phyloP scores from a whole-genome alignment of 2,329 filamentous ascomycete genomes.

The Ambrosiella beaveri region DNA sequence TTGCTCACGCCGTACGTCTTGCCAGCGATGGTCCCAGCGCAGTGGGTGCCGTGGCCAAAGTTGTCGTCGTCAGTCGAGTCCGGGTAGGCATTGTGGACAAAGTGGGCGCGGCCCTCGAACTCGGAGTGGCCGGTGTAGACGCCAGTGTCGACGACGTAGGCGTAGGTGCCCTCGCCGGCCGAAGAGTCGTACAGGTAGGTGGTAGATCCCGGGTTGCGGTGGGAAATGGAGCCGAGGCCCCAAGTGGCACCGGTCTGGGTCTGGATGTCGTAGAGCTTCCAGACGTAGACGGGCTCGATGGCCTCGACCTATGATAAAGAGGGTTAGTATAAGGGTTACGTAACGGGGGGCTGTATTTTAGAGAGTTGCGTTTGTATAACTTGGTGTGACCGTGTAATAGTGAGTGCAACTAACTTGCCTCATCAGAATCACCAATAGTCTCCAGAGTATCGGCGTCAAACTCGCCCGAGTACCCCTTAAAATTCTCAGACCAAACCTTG shows the following conservation, averaged over 20 bases:
- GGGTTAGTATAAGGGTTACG: neutral
- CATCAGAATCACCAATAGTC: slow-evolving; percentile 22
- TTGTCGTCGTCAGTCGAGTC: slow-evolving; percentile 80
- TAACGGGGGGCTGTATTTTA: neutral
- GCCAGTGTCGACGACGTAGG: slow-evolving; percentile 40
- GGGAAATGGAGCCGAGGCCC: slow-evolving; percentile 30
- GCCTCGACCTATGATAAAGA: slow-evolving; percentile 13
- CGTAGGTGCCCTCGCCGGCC: slow-evolving; percentile 26
- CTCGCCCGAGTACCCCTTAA: slow-evolving; percentile 25
- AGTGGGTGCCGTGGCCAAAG: slow-evolving; percentile 97
- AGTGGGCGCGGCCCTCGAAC: slow-evolving; percentile 55
- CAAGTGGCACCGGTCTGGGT: slow-evolving; percentile 24
- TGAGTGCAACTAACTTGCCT: slow-evolving; percentile 19
- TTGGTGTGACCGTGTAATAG: neutral
- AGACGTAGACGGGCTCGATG: slow-evolving; percentile 17
- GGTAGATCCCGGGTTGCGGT: slow-evolving; percentile 19
- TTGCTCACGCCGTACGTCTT: slow-evolving; percentile 99
- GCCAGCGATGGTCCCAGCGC: slow-evolving; percentile 90
- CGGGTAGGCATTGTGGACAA: slow-evolving; percentile 87
- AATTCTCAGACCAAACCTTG: slow-evolving; percentile 17
- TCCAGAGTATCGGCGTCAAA: slow-evolving; percentile 27
- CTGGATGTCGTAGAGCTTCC: slow-evolving; percentile 17
- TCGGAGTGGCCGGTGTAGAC: slow-evolving; percentile 29
- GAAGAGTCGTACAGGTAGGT: slow-evolving; percentile 26
- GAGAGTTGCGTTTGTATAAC: neutral